Conservation (phyloP, 1,284 basidiomycete species). For the Schizopora paradoxa region DNA sequence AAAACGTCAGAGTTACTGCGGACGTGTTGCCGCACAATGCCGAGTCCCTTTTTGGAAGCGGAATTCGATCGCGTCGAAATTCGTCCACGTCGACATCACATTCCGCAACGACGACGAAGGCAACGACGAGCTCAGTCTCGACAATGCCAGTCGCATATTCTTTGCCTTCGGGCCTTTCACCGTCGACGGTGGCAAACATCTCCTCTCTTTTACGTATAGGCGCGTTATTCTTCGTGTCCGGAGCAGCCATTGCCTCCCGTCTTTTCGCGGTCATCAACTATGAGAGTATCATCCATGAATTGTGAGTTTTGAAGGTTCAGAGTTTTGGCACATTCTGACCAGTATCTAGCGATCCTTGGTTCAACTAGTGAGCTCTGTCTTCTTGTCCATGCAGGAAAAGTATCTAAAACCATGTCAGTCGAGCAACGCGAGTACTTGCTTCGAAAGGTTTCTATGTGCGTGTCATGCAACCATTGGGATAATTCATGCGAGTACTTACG, state of each 20-base stretch:
- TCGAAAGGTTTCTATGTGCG: slow-evolving; percentile 92
- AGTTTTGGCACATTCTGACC: slow-evolving; percentile 14
- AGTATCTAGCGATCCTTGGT: slow-evolving; percentile 84
- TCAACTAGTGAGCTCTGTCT: slow-evolving; percentile 77
- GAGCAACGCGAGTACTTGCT: slow-evolving; percentile 84
- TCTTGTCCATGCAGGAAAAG: no score
- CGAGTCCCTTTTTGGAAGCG: neutral
- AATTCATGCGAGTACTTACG: slow-evolving; percentile 9
- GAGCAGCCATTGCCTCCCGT: slow-evolving; percentile 91
- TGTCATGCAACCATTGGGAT: slow-evolving; percentile 16
- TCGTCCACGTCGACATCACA: slow-evolving; percentile 1
- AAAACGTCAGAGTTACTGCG: neutral
- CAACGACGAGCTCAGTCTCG: slow-evolving; percentile 16
- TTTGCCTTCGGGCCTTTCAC: slow-evolving; percentile 63
- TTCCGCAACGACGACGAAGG: slow-evolving; percentile 6
- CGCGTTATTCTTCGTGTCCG: slow-evolving; percentile 83
- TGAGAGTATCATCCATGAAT: slow-evolving; percentile 99
- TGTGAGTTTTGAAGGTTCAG: slow-evolving; percentile 49
- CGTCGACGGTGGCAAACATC: slow-evolving; percentile 72
- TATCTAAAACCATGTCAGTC: slow-evolving; percentile 47
- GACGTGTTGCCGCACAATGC: neutral
- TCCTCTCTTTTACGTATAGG: slow-evolving; percentile 82
- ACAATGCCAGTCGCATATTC: slow-evolving; percentile 64
- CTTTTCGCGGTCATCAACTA: slow-evolving; percentile 98
- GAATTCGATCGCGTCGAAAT: neutral